Conservation (phyloP, 345 rosid genomes). For the Bruguiera sexangula region DNA sequence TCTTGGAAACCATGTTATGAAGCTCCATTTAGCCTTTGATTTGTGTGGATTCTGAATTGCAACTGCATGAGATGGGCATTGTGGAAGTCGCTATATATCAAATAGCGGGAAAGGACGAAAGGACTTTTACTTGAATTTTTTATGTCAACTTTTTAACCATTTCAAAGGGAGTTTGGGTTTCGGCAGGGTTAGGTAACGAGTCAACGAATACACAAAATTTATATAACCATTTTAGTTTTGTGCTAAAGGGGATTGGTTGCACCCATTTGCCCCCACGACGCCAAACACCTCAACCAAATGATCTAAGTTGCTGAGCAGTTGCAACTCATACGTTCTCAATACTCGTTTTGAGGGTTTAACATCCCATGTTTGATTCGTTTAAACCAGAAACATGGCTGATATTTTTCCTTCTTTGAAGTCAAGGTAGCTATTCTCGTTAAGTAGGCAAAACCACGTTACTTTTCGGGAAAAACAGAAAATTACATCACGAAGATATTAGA, state of each 20-base stretch:
- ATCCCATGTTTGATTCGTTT: too few relatives aligned
- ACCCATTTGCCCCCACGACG: constrained; percentile 31
- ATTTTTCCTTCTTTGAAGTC: too few relatives aligned
- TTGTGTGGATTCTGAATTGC: background rate
- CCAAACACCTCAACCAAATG: background rate
- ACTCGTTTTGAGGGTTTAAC: too few relatives aligned
- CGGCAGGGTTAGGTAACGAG: constrained; percentile 32
- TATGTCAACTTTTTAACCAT: too few relatives aligned
- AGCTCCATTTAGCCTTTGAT: constrained; percentile 30
- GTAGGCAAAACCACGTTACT: too few relatives aligned
- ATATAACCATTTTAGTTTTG: constrained; percentile 17
- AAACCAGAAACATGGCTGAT: too few relatives aligned
- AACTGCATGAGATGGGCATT: background rate
- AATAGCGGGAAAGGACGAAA: constrained; percentile 12
- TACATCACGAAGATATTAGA: too few relatives aligned
- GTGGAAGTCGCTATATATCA: constrained; percentile 26
- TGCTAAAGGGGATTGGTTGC: constrained; percentile 46
- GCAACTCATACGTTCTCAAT: background rate
- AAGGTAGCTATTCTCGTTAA: too few relatives aligned
- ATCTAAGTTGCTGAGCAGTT: constrained; percentile 13
- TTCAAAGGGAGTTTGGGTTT: background rate
- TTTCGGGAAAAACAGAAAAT: too few relatives aligned
- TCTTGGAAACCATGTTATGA: constrained; percentile 15
- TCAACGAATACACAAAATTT: constrained; percentile 17
- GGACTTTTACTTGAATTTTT: background rate